Evolutionary conservation across 2,329 filamentous ascomycete species (phyloP), one percentile per base, ranked within the genome.

Genomic region (Ceratocystis albifundus): DNA sequence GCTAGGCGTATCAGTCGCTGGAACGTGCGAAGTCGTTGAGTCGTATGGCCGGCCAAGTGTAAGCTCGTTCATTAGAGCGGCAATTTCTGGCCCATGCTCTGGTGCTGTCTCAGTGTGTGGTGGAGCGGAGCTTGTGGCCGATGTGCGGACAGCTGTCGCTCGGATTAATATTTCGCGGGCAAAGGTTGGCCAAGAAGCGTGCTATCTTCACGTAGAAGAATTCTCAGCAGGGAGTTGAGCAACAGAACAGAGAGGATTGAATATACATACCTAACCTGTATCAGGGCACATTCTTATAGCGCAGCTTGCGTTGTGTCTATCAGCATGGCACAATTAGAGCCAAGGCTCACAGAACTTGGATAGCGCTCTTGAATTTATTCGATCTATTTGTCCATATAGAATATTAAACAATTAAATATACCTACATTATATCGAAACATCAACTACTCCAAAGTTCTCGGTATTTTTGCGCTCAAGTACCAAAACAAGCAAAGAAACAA

Each of bases 51-150:
- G 67, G 4, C 67, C 67, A 4, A 61, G 55, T 46, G 57, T 48
- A 75, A 78, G 7, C 65, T 72, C 57, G 73, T 83, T 7, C 75
- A 75, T 36, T 74, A 79, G 70, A 78, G 80, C 53, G 74, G 76
- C 7, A 71, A 72, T 7, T 74, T 82, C 12, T 81, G 82, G 0
- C 77, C 84, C 69, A 74, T 86, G 2, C 77, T 77, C 61, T 71
- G 73, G 0, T 78, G 84, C 68, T 80, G 85, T 65, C 75, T 81
- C 12, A 72, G 83, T 84, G 0, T 86, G 83, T 69, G 83, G 82
- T 20, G 84, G 83, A 1, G 78, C 78, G 61, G 80, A 80, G 62
- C 74, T 86, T 22, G 81, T 83, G 1, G 76, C 81, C 1, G 75
- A 75, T 64, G 79, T 82, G 12, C 76, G 84, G 65, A 85, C 82